Evolutionary conservation across 768 basidiomycete species (phyloP).

Genomic region (Mycena alexandri): DNA sequence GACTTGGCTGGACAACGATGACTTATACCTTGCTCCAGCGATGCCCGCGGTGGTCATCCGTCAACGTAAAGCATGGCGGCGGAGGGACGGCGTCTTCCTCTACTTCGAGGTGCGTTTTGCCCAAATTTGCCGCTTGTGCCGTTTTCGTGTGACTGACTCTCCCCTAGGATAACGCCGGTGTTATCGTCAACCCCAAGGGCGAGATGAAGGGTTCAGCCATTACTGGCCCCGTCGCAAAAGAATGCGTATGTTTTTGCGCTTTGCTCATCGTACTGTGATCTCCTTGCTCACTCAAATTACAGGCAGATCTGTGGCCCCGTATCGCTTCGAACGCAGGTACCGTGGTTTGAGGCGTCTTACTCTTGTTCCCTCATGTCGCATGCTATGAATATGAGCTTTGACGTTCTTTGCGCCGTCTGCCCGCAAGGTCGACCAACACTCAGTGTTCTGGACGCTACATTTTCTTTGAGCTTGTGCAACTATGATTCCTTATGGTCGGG

Average conservation of each 20-base stretch:
- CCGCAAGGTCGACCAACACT: too few relatives aligned
- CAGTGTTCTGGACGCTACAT: too few relatives aligned
- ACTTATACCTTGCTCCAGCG: constrained; percentile 59
- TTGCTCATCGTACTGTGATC: not conserved
- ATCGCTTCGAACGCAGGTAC: constrained; percentile 99
- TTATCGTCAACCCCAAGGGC: constrained; percentile 98
- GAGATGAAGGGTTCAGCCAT: constrained; percentile 99
- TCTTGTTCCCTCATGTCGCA: constrained; percentile 14
- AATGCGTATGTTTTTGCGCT: constrained; percentile 79
- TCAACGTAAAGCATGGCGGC: constrained; percentile 98
- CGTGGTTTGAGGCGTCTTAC: constrained; percentile 79
- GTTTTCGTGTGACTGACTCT: not conserved
- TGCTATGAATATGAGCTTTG: constrained; percentile 20
- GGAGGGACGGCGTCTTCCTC: constrained; percentile 98
- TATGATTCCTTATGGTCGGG: too few relatives aligned
- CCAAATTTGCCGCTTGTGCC: not conserved
- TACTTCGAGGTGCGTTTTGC: constrained; percentile 85
- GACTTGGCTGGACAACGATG: not conserved
- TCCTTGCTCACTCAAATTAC: constrained; percentile 20
- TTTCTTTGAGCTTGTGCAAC: too few relatives aligned
- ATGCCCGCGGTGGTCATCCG: constrained; percentile 98
- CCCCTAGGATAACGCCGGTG: constrained; percentile 90
- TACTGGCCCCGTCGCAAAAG: constrained; percentile 98
- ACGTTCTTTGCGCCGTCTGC: constrained; percentile 15
- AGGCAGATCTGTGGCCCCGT: constrained; percentile 99